phyloP scores from a whole-genome alignment of 768 basidiomycete genomes.

The Chalciporus piperatus region DNA sequence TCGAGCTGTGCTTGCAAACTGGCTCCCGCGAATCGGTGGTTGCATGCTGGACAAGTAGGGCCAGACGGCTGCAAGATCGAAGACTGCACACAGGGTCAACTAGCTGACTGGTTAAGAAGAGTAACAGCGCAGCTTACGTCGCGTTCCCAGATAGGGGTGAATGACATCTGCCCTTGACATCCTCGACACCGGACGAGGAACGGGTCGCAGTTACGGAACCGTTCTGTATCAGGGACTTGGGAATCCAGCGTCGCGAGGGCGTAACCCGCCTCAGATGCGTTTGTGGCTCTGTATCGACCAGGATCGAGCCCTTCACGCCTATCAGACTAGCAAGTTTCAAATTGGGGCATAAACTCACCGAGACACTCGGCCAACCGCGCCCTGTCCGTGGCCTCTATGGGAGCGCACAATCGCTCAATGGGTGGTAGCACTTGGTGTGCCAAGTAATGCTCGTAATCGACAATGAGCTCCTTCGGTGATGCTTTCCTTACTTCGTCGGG shows the following conservation, averaged over 20 bases:
- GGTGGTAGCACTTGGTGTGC: slow-evolving; percentile 91
- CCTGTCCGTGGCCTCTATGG: slow-evolving; percentile 93
- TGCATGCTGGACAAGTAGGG: slow-evolving; percentile 68
- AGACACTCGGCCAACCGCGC: slow-evolving; percentile 92
- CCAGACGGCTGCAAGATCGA: slow-evolving; percentile 66
- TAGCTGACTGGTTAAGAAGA: background rate
- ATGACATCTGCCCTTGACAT: slow-evolving; percentile 61
- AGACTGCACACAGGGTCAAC: slow-evolving; percentile 40
- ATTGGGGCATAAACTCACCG: slow-evolving; percentile 46
- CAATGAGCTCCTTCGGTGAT: slow-evolving; percentile 54
- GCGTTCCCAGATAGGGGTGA: slow-evolving; percentile 57
- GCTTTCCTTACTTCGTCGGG: slow-evolving; percentile 86
- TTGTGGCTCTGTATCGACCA: slow-evolving; percentile 46
- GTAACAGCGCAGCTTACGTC: slow-evolving; percentile 39
- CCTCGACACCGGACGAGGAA: slow-evolving; percentile 75
- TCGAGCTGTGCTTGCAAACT: slow-evolving; percentile 86
- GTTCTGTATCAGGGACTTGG: slow-evolving; percentile 81
- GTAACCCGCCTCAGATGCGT: slow-evolving; percentile 50
- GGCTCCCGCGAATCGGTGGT: slow-evolving; percentile 45
- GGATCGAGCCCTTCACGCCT: slow-evolving; percentile 53
- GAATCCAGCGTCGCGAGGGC: slow-evolving; percentile 82
- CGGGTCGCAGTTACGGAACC: slow-evolving; percentile 74
- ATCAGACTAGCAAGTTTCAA: background rate
- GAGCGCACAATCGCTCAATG: slow-evolving; percentile 91
- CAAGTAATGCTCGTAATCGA: slow-evolving; percentile 92